Evolutionary conservation across 768 basidiomycete genomes (phyloP), one percentile per base, ranked within the genome.

Genomic region (Podaxis sp.): DNA sequence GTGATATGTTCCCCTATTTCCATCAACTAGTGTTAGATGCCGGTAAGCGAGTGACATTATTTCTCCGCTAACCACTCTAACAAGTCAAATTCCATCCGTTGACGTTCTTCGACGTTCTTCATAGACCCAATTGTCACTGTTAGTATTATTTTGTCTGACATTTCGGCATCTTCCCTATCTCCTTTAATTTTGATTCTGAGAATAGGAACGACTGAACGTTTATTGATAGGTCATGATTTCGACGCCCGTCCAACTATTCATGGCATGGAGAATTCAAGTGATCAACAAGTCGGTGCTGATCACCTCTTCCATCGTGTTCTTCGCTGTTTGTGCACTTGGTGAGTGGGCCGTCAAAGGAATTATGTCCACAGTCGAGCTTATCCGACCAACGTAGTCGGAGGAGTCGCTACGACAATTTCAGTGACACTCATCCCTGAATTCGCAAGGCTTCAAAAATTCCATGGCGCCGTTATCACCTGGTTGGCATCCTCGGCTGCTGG

Each of bases 401-500:
- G 58, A 2, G 17, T 59, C 33, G 58, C 58, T 37, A 59, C 58
- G 11, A 51, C 58, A 15, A 26, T 59, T 24, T 59, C 58, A 33
- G 58, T 59, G 22, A n/a, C 58, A 37, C 58, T 59, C 22, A 59
- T 59, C 4, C 58, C 48, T 4, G 49, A 59, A 40, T 59, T 26
- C n/a, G 56, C 56, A 30, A 57, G 56, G 52, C 44, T 54, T 72
- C 73, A 36, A 70, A 70, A 17, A 69, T 79, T 33, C 68, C 78
- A 6, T n/a, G 48, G 49, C 15, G 70, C 77, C 0, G 74, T 75
- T 1, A 70, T 78, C 17, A 60, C 73, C 1, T 86, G 84, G 84
- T 77, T 86, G 30, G 67, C 76, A 20, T 67, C 78, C 0, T 76
- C 81, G 10, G 79, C 78, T 2, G 69, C 75, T 15, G 76, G 78